phyloP scores from a whole-genome alignment of 73 alveolate genomes.

The Halteria grandinella region DNA sequence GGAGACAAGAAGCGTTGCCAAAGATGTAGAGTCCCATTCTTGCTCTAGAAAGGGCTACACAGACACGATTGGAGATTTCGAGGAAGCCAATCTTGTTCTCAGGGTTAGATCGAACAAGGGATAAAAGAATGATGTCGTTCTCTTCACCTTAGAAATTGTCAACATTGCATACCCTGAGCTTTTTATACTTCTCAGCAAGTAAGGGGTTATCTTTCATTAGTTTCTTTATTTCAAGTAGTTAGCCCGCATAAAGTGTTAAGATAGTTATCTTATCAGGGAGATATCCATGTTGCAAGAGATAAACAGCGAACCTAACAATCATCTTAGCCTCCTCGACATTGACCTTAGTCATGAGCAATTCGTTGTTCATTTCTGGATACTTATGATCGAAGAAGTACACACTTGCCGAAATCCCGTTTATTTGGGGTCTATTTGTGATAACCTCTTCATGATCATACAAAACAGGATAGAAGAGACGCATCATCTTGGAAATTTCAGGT shows the following conservation, averaged over 20 bases:
- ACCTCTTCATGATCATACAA: constrained; percentile 26
- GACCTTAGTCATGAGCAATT: constrained; percentile 56
- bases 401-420: constrained; percentile 25
- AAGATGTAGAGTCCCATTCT: constrained; percentile 77
- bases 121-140: constrained; percentile 75
- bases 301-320: constrained; percentile 62
- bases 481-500: constrained; percentile 78
- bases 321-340: constrained; percentile 77
- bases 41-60: constrained; percentile 84
- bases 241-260: constrained; percentile 79
- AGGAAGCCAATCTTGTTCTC: constrained; percentile 60
- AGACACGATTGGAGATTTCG: constrained; percentile 69
- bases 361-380: constrained; percentile 67
- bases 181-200: constrained; percentile 47
- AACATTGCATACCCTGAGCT: constrained; percentile 53
- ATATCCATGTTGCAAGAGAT: constrained; percentile 76
- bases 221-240: constrained; percentile 55
- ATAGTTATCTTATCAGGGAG: constrained; percentile 70
- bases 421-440: background rate
- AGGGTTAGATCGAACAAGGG: constrained; percentile 77
- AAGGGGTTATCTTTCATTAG: constrained; percentile 49
- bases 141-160: constrained; percentile 84
- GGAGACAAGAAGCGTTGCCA: constrained; percentile 69
- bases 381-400: constrained; percentile 67
- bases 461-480: constrained; percentile 41